Evolutionary conservation across 1,284 basidiomycete genomes (phyloP), one percentile per base, ranked within the genome.

Genomic region (Rhodotorula sp.): DNA sequence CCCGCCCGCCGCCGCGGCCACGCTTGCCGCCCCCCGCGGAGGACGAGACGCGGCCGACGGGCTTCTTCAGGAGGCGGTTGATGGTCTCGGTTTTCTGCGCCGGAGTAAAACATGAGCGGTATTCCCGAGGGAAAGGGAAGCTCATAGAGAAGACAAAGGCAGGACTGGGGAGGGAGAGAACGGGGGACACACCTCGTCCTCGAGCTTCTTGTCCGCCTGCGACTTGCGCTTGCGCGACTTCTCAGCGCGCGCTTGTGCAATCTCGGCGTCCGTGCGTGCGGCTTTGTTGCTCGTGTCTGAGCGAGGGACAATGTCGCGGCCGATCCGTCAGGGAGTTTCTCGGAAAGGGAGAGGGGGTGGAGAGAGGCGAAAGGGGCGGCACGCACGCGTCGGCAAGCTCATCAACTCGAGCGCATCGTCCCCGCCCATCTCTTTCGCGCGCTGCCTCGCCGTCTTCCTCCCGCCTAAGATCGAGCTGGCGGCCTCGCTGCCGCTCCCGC

Each of bases 61-160:
- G 71, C 65, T 76, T 76, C 34, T 76, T 76, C 22, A 76, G 65
- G n/a, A 76, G 59, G 19, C 75, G 70, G 54, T 75, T 75, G 73
- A 76, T 74, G 25, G 75, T 76, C 46, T 76, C 75, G 55, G 68
- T 76, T 69, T 76, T 76, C 66, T 73, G 53, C 15, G 41, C 46
- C 36, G 10, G 25, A 25, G 6, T 4, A 13, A 9, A 10, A 9
- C 27, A 15, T 27, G 53, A 10, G 29, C 13, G 44, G 15, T 8
- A 44, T 22, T 17, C 15, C 41, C 29, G 37, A 9, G 10, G 19
- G 37, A 27, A n/a, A 12, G 10, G n/a, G n/a, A n/a, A n/a, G n/a
- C n/a, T n/a, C 25, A 48, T 22, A 12, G 39, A 17, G 6, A 12
- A 29, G 22, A 34, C 19, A 39, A 44, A 27, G 32, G 41, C 3